Conservation (phyloP, 352 stramenopile genomes). For the Nothophytophthora sp. region DNA sequence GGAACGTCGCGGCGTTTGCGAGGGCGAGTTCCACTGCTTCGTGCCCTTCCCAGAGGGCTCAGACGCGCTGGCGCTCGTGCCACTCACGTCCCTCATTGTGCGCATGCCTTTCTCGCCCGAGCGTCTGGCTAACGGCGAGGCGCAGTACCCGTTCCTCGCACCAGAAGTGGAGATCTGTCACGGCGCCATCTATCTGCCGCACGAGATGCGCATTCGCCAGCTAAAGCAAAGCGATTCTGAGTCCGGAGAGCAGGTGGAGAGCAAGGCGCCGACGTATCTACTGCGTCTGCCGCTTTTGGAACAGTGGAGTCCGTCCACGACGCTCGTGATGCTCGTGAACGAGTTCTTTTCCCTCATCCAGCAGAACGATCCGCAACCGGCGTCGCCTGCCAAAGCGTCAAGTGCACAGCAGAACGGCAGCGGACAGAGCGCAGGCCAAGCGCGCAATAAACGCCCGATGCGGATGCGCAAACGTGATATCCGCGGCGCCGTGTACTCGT, state of each 20-base stretch:
- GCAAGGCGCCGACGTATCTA: conserved; percentile 26
- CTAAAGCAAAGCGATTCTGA: not conserved
- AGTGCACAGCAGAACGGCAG: conserved; percentile 4
- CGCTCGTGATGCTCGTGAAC: conserved; percentile 67
- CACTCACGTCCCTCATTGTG: conserved; percentile 55
- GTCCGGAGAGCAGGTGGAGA: conserved; percentile 10
- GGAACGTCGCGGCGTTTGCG: conserved; percentile 41
- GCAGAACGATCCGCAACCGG: conserved; percentile 38
- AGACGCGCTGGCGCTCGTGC: conserved; percentile 62
- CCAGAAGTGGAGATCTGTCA: conserved; percentile 48
- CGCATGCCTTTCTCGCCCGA: conserved; percentile 54
- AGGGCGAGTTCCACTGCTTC: conserved; percentile 72
- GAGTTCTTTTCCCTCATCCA: conserved; percentile 71
- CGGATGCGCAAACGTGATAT: conserved; percentile 75
- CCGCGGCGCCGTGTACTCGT: conserved; percentile 65
- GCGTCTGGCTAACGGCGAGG: conserved; percentile 24
- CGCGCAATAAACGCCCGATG: conserved; percentile 31
- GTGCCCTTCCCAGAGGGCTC: conserved; percentile 77
- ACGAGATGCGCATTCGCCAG: conserved; percentile 40
- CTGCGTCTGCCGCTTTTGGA: conserved; percentile 55
- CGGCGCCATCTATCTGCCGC: conserved; percentile 52
- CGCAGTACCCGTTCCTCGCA: conserved; percentile 64
- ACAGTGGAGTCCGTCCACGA: conserved; percentile 80
- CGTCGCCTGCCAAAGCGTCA: conserved; percentile 21
- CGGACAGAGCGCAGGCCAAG: conserved; percentile 9